These are phyloP conservation scores for Martiniozyma abietophila DNA, from an alignment of 805 yeast species.

Conservation along the genomic window DNA sequence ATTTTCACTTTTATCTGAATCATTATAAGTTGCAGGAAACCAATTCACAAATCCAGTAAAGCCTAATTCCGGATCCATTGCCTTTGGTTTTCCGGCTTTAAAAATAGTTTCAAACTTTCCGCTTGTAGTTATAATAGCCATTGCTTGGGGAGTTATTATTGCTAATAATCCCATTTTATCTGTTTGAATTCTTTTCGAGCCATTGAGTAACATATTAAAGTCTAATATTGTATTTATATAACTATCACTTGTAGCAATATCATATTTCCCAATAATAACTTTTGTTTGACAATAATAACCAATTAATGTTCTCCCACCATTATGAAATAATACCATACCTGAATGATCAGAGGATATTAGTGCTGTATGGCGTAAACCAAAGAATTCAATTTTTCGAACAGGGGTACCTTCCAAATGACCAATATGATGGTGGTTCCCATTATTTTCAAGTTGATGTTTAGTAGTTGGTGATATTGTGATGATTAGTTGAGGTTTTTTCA, in stretches of 20 bases:
- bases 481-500: slow-evolving; percentile 27
- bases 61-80: slow-evolving; percentile 21
- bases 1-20: slow-evolving; percentile 20
- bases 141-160: slow-evolving; percentile 40
- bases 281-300: slow-evolving; percentile 39
- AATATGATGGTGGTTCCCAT: slow-evolving; percentile 16
- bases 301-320: slow-evolving; percentile 48
- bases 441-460: slow-evolving; percentile 14
- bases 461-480: slow-evolving; percentile 25
- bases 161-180: slow-evolving; percentile 56
- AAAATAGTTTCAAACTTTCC: slow-evolving; percentile 46
- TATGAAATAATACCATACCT: slow-evolving; percentile 57
- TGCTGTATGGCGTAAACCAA: slow-evolving; percentile 45
- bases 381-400: slow-evolving; percentile 37
- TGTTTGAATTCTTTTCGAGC: slow-evolving; percentile 33
- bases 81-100: slow-evolving; percentile 40
- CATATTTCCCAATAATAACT: slow-evolving; percentile 44
- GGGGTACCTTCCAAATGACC: slow-evolving; percentile 30
- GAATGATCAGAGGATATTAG: slow-evolving; percentile 44
- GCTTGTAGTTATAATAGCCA: slow-evolving; percentile 46
- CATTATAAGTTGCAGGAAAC: slow-evolving; percentile 44
- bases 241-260: slow-evolving; percentile 7
- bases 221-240: slow-evolving; percentile 26
- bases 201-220: slow-evolving; percentile 49
- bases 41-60: slow-evolving; percentile 45